Conservation (phyloP, 257 asterid genomes). For the Solanum habrochaites region DNA sequence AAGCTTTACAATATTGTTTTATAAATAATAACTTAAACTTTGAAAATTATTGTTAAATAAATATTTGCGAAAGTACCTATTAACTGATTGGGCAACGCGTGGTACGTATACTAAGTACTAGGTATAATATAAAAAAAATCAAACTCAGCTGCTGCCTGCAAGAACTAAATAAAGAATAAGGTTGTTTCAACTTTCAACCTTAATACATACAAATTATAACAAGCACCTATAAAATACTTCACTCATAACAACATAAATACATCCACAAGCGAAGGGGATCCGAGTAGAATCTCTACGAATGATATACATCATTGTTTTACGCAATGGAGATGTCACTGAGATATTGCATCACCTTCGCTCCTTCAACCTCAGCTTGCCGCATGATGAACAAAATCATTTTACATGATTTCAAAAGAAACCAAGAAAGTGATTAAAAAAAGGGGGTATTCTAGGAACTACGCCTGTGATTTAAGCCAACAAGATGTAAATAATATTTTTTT, state of each 20-base stretch:
- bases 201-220: background rate
- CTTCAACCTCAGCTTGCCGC: slow-evolving; percentile 53
- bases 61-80: no score
- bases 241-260: background rate
- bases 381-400: background rate
- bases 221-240: background rate
- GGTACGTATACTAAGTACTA: no score
- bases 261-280: background rate
- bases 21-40: no score
- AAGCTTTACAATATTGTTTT: no score
- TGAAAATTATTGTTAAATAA: no score
- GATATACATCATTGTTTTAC: slow-evolving; percentile 25
- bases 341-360: slow-evolving; percentile 15
- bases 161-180: background rate
- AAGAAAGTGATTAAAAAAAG: background rate
- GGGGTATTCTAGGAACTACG: background rate
- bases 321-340: background rate
- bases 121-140: background rate
- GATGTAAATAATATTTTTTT: no score
- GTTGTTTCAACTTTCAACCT: background rate
- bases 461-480: background rate
- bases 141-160: background rate
- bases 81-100: no score
- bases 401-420: background rate
- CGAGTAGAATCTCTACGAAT: background rate